Percentiles rank a stretch among this genome's conserved stretches.
phyloP scores from a whole-genome alignment of 1,284 basidiomycete species.

The Irpex rosettiformis region DNA sequence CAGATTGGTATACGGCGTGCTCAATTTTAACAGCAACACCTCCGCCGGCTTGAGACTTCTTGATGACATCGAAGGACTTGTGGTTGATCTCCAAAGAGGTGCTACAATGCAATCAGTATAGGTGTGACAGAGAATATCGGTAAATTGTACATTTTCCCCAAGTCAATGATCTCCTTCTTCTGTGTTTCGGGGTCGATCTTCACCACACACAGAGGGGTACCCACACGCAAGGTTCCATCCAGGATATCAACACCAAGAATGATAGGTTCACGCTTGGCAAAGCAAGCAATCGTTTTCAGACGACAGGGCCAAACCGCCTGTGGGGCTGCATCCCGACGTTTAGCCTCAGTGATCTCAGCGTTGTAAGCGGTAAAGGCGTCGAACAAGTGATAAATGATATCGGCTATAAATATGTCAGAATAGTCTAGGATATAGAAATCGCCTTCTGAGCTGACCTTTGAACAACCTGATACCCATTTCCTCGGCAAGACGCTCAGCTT shows the following conservation, averaged over 20 bases:
- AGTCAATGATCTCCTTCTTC: conserved; percentile 87
- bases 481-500: conserved; percentile 88
- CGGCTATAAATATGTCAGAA: conserved; percentile 52
- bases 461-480: conserved; percentile 94
- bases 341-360: conserved; percentile 89
- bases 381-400: conserved; percentile 99
- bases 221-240: conserved; percentile 90
- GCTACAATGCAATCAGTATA: conserved; percentile 37
- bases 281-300: conserved; percentile 88
- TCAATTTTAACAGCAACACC: conserved; percentile 99
- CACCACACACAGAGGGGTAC: conserved; percentile 95
- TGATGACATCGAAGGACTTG: conserved; percentile 81
- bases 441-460: conserved; percentile 58
- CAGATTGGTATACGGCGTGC: conserved; percentile 92
- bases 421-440: neutral
- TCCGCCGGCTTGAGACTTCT: conserved; percentile 89
- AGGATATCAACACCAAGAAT: conserved; percentile 97
- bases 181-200: conserved; percentile 83
- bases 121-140: neutral
- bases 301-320: conserved; percentile 97
- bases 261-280: conserved; percentile 97
- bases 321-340: conserved; percentile 87
- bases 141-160: conserved; percentile 86
- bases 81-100: conserved; percentile 96
- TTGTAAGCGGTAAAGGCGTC: conserved; percentile 98